A percentile compares a stretch with the other conserved stretches of the same genome.
These are phyloP conservation scores for Pseudopediastrum boryanum DNA, from an alignment of 139 green algal species.

Conservation along the genomic window DNA sequence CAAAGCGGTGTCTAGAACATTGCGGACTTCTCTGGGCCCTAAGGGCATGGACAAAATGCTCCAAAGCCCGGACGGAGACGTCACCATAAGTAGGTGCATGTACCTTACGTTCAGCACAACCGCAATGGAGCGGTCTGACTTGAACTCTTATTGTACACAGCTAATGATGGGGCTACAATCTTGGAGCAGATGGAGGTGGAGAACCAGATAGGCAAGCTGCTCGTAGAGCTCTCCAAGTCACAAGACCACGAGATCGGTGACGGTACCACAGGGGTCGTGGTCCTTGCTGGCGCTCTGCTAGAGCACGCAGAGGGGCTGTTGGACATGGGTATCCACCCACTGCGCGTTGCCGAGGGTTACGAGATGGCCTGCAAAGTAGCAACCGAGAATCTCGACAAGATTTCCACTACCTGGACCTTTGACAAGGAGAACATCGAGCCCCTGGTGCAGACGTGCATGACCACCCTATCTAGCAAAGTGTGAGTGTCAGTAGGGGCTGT, in stretches of 20 bases:
- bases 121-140: background rate
- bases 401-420: conserved; percentile 88
- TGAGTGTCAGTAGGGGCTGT: no score
- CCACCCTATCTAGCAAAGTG: conserved; percentile 99
- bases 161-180: conserved; percentile 98
- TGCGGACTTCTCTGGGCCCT: conserved; percentile 84
- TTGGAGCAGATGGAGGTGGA: conserved; percentile 99
- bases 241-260: conserved; percentile 92
- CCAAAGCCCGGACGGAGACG: conserved; percentile 94
- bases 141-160: background rate
- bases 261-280: conserved; percentile 96
- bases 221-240: conserved; percentile 93
- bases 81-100: conserved; percentile 93
- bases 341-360: conserved; percentile 97
- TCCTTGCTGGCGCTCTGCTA: conserved; percentile 68
- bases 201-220: conserved; percentile 98
- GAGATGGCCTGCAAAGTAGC: conserved; percentile 95
- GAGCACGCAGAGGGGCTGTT: conserved; percentile 92
- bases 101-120: conserved; percentile 3
- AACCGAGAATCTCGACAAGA: conserved; percentile 79
- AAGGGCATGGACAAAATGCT: conserved; percentile 99
- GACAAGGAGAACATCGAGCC: conserved; percentile 84
- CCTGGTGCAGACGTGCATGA: conserved; percentile 98
- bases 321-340: conserved; percentile 98
- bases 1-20: conserved; percentile 89